Evolutionary conservation across 768 basidiomycete genomes (phyloP).

Genomic region (Kwoniella newhampshirensis): DNA sequence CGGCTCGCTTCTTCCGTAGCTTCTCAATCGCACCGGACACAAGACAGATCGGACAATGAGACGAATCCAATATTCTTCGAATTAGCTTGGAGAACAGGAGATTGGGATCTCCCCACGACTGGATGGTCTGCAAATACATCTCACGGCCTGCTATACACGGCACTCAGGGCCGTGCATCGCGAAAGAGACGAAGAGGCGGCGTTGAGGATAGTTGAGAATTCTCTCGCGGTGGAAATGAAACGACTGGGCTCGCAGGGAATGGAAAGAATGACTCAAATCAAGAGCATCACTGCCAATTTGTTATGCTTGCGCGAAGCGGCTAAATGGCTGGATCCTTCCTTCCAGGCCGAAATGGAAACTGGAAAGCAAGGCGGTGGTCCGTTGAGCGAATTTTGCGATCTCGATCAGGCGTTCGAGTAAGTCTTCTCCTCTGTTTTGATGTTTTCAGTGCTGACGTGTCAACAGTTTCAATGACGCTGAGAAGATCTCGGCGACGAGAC

Average conservation of each 20-base stretch:
- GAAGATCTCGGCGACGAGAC: constrained; percentile 73
- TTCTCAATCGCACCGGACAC: background rate
- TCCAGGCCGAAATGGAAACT: constrained; percentile 18
- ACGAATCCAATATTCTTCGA: constrained; percentile 56
- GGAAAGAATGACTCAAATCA: constrained; percentile 77
- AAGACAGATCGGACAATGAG: background rate
- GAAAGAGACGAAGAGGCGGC: constrained; percentile 64
- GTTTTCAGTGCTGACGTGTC: constrained; percentile 3
- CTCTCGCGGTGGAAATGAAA: constrained; percentile 64
- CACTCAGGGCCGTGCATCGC: constrained; percentile 76
- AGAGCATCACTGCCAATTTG: constrained; percentile 66
- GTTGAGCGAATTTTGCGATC: constrained; percentile 3
- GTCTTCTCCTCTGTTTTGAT: constrained; percentile 9
- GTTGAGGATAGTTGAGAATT: constrained; percentile 58
- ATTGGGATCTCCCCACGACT: constrained; percentile 86
- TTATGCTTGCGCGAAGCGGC: constrained; percentile 78
- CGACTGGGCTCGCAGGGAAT: constrained; percentile 67
- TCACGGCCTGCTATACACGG: constrained; percentile 69
- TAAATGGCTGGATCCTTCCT: constrained; percentile 58
- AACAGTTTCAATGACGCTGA: constrained; percentile 75
- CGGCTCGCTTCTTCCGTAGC: constrained; percentile 62
- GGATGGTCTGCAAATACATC: constrained; percentile 52
- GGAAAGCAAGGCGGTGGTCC: background rate
- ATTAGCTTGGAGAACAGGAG: constrained; percentile 89
- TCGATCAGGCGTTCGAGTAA: constrained; percentile 24